Base-by-base conservation (phyloP, 257 asterid genomes). In the Vinca minor region DNA sequence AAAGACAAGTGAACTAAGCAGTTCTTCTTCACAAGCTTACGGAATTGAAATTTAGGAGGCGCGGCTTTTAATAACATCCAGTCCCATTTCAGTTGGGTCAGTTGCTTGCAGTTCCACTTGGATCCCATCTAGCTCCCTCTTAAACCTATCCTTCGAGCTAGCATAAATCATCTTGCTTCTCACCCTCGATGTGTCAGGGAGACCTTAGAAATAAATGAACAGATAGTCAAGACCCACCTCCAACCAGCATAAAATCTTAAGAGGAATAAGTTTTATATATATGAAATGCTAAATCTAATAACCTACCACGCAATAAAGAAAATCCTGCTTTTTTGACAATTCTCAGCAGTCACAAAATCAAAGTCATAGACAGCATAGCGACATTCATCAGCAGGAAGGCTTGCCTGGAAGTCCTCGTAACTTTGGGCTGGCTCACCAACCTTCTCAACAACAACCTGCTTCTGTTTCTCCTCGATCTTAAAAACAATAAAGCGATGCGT, bases 141-240 rank as follows among this genome's bases (percentile, higher is more conserved):
- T 73, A 52, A 73, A 73, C 62, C 74, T 68, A 50, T 73, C 78
- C 74, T 73, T 73, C 25, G 78, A 73, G 66, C 78, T 73, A 32
- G 78, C 78, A 34, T 73, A 73, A 34, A 73, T 73, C 78, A 73
- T 73, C 65, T 73, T 73, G 73, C 74, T 73, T 58, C 78, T 73
- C 62, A 73, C 78, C 59, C 62, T 73, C 10, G 78, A 64, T 7
- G 71, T 68, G 62, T 73, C 78, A n/a, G n/a, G 78, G 78, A 13
- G 58, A 68, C 78, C 78, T 68, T 35, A n/a, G 36, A 20, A 31
- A 31, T 29, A 55, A 23, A 31, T 8, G 42, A 31, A 14, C 61
- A 56, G 2, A 0, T 9, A 17, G 21, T 56, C 62, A 56, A 56
- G 29, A 31, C 5, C 25, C 29, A 31, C 31, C 62, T 5, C 25